Percentiles rank a stretch among this genome's conserved stretches.
These are phyloP conservation scores for Septoria linicola DNA, from an alignment of 2,329 filamentous ascomycete species.

Conservation along the genomic window DNA sequence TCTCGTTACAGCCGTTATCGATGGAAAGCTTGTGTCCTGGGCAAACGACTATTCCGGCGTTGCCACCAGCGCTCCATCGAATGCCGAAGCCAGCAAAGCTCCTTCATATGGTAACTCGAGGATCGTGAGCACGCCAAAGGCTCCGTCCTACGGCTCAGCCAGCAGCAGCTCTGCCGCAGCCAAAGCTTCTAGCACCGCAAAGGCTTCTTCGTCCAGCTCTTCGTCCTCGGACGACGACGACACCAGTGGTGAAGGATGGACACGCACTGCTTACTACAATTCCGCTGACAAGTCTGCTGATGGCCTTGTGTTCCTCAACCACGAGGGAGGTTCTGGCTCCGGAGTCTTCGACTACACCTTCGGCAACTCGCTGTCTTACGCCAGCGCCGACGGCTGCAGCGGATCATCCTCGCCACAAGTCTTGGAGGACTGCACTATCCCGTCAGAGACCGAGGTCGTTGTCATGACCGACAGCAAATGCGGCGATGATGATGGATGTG, in stretches of 20 bases:
- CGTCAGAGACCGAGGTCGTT: slow-evolving; percentile 52
- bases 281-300: slow-evolving; percentile 43
- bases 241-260: slow-evolving; percentile 33
- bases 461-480: slow-evolving; percentile 55
- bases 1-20: slow-evolving; percentile 57
- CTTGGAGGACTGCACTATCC: slow-evolving; percentile 51
- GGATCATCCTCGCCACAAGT: slow-evolving; percentile 51
- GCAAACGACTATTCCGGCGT: slow-evolving; percentile 54
- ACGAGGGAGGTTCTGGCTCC: slow-evolving; percentile 56
- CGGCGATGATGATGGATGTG: slow-evolving; percentile 42
- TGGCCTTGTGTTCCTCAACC: slow-evolving; percentile 60
- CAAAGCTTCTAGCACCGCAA: slow-evolving; percentile 19
- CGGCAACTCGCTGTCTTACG: slow-evolving; percentile 59
- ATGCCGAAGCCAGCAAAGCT: slow-evolving; percentile 6
- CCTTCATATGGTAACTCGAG: neutral
- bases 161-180: slow-evolving; percentile 10
- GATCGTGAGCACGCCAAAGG: neutral
- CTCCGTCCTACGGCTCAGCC: neutral
- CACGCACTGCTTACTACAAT: slow-evolving; percentile 40
- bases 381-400: slow-evolving; percentile 48
- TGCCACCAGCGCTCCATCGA: slow-evolving; percentile 22
- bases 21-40: slow-evolving; percentile 60
- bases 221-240: slow-evolving; percentile 23
- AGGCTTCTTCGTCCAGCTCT: slow-evolving; percentile 24
- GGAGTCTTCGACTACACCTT: slow-evolving; percentile 56